These are phyloP conservation scores for Myxozyma neglecta DNA, from an alignment of 805 yeast genomes.

Conservation along the genomic window DNA sequence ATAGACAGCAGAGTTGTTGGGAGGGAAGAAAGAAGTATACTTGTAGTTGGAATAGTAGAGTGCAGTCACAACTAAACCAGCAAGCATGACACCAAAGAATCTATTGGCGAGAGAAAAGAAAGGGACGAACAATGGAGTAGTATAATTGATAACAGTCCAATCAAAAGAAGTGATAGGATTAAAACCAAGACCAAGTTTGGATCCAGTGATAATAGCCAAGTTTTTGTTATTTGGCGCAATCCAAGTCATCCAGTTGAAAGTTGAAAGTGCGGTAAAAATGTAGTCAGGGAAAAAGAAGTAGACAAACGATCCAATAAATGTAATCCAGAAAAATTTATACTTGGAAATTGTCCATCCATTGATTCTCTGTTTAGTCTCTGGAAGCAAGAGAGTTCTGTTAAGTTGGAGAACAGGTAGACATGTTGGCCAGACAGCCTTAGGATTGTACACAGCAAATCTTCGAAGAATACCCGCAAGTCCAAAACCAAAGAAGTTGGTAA, in stretches of 20 bases:
- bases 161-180: slow-evolving; percentile 65
- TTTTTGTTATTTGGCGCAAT: slow-evolving; percentile 55
- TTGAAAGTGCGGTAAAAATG: slow-evolving; percentile 57
- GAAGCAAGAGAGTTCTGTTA: slow-evolving; percentile 44
- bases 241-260: slow-evolving; percentile 65
- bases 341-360: slow-evolving; percentile 63
- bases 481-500: slow-evolving; percentile 61
- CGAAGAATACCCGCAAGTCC: slow-evolving; percentile 65
- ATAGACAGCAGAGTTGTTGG: slow-evolving; percentile 13
- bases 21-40: slow-evolving; percentile 21
- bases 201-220: slow-evolving; percentile 66
- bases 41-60: slow-evolving; percentile 20
- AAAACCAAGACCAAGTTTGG: slow-evolving; percentile 61
- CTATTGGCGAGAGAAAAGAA: slow-evolving; percentile 15
- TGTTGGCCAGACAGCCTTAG: slow-evolving; percentile 64
- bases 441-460: slow-evolving; percentile 61
- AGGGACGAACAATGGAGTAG: slow-evolving; percentile 18
- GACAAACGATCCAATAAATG: slow-evolving; percentile 44
- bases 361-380: slow-evolving; percentile 13
- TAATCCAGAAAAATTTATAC: slow-evolving; percentile 49
- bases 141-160: slow-evolving; percentile 45
- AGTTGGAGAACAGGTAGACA: slow-evolving; percentile 60
- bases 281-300: slow-evolving; percentile 65
- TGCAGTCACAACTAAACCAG: slow-evolving; percentile 10
- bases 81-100: slow-evolving; percentile 13